These are phyloP conservation scores for Cairneyella variabilis DNA, from an alignment of 495 filamentous ascomycete genomes.

Conservation along the genomic window DNA sequence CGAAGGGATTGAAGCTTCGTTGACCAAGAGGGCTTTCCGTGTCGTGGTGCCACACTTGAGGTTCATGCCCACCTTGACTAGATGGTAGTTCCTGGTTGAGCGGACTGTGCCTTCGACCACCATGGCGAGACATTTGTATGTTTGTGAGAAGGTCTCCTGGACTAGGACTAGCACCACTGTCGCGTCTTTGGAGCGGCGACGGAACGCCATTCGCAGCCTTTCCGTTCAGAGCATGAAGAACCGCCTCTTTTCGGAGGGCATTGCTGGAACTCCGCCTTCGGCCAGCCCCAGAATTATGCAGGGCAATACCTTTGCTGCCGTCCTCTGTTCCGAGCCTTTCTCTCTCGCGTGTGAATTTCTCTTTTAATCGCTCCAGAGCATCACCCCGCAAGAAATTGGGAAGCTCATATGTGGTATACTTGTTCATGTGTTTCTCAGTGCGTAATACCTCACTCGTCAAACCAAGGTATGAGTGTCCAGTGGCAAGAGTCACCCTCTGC, in stretches of 20 bases:
- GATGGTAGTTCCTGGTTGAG: constrained; percentile 1
- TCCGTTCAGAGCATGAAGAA: constrained; percentile 52
- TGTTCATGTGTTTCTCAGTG: constrained; percentile 87
- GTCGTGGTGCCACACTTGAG: constrained; percentile 28
- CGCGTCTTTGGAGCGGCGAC: constrained; percentile 30
- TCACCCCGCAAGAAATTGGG: constrained; percentile 87
- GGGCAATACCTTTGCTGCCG: constrained; percentile 85
- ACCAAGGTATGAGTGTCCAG: constrained; percentile 90
- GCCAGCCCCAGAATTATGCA: constrained; percentile 72
- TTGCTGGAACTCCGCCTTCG: constrained; percentile 69
- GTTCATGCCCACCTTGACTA: constrained; percentile 1
- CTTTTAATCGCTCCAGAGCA: constrained; percentile 81
- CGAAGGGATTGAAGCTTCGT: constrained; percentile 53
- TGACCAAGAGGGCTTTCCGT: constrained; percentile 55
- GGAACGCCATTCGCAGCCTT: not conserved
- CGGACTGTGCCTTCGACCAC: constrained; percentile 39
- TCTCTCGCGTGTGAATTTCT: constrained; percentile 83
- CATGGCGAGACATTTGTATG: constrained; percentile 66
- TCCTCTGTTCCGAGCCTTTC: constrained; percentile 84
- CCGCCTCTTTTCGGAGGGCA: constrained; percentile 75
- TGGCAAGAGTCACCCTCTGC: constrained; percentile 90
- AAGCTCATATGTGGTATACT: constrained; percentile 84
- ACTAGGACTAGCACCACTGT: constrained; percentile 45
- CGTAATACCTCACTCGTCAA: constrained; percentile 85
- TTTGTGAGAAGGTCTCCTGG: constrained; percentile 81